These are phyloP conservation scores for Spencermartinsiella ligniputridi DNA, from an alignment of 1,139 yeast genomes.

Conservation along the genomic window DNA sequence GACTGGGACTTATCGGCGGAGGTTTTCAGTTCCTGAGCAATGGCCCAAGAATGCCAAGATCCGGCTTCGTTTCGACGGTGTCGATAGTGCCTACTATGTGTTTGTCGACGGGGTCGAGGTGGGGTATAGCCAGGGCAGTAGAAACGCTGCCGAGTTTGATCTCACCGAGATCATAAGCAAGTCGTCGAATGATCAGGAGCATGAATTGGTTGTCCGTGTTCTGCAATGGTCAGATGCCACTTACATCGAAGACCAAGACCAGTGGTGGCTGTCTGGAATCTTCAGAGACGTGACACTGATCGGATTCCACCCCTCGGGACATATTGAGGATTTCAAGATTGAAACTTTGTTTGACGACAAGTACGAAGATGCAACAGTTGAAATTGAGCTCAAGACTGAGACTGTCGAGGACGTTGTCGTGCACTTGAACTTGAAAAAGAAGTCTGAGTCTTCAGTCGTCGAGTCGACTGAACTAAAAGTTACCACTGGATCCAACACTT, in stretches of 20 bases:
- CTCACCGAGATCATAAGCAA: conserved; percentile 14
- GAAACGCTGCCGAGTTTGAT: conserved; percentile 36
- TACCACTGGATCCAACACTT: not conserved
- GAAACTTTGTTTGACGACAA: conserved; percentile 10
- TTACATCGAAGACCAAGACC: conserved; percentile 39
- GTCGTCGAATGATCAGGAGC: conserved; percentile 6
- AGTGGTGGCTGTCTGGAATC: conserved; percentile 37
- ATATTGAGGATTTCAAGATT: conserved; percentile 23
- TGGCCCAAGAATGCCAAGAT: conserved; percentile 13
- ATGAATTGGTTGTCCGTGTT: conserved; percentile 29
- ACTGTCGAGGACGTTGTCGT: not conserved
- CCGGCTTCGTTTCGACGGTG: conserved; percentile 34
- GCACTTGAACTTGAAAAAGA: conserved; percentile 2
- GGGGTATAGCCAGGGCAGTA: conserved; percentile 35
- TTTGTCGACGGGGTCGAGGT: conserved; percentile 31
- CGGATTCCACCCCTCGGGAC: conserved; percentile 19
- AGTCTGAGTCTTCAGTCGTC: conserved; percentile 1
- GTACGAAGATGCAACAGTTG: conserved; percentile 12
- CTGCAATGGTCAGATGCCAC: conserved; percentile 35
- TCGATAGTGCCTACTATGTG: conserved; percentile 35
- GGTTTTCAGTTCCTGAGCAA: conserved; percentile 18
- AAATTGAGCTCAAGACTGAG: conserved; percentile 4
- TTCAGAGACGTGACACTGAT: conserved; percentile 26
- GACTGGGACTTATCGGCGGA: conserved; percentile 31
- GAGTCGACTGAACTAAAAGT: not conserved